phyloP scores from a whole-genome alignment of 2,329 filamentous ascomycete species.

The Xylaria multiplex region DNA sequence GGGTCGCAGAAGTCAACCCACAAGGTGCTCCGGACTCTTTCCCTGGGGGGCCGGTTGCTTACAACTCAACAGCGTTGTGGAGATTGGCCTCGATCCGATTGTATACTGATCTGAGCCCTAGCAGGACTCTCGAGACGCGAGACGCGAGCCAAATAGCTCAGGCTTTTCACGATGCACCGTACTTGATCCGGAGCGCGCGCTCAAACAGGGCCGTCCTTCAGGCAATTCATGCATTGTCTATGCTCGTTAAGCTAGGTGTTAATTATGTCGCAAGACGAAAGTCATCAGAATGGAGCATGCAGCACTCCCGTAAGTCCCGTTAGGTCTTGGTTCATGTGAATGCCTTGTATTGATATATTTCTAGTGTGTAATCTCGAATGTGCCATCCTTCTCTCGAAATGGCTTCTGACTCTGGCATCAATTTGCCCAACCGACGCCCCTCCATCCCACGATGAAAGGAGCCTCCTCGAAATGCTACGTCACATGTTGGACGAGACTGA shows the following conservation, averaged over 20 bases:
- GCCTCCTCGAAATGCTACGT: constrained; percentile 65
- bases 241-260: constrained; percentile 71
- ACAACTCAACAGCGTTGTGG: constrained; percentile 71
- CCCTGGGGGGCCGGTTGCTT: constrained; percentile 69
- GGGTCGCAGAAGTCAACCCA: constrained; percentile 60
- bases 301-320: constrained; percentile 65
- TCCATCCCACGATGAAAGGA: constrained; percentile 62
- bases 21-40: constrained; percentile 61
- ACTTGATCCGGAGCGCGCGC: constrained; percentile 67
- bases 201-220: constrained; percentile 73
- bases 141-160: constrained; percentile 70
- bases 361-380: constrained; percentile 71
- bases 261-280: constrained; percentile 71
- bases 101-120: constrained; percentile 71
- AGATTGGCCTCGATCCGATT: constrained; percentile 72
- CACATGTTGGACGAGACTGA: constrained; percentile 71
- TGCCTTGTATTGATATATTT: constrained; percentile 27
- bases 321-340: not conserved
- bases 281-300: constrained; percentile 70
- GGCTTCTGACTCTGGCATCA: constrained; percentile 66
- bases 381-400: constrained; percentile 68
- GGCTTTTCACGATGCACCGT: constrained; percentile 67
- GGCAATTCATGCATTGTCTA: constrained; percentile 73
- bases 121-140: constrained; percentile 71
- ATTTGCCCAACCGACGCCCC: constrained; percentile 62